Conservation (phyloP, 2,329 filamentous ascomycete genomes). For the Cladophialophora chaetospira region DNA sequence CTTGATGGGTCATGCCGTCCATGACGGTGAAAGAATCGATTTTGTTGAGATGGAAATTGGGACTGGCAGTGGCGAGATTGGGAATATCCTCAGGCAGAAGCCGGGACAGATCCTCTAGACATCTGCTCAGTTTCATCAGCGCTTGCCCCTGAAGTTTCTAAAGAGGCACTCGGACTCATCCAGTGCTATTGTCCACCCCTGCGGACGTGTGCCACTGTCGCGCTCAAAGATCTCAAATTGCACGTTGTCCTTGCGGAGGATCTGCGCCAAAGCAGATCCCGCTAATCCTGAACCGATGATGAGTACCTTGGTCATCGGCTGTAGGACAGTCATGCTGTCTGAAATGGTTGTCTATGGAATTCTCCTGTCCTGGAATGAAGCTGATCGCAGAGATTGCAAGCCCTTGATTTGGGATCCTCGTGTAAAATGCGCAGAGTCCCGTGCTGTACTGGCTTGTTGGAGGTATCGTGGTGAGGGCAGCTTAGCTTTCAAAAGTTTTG, state of each 20-base stretch:
- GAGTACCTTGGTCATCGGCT: background rate
- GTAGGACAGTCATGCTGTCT: background rate
- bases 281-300: slow-evolving; percentile 25
- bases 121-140: background rate
- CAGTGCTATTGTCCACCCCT: slow-evolving; percentile 6
- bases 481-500: no score
- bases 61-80: background rate
- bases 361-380: no score
- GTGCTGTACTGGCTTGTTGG: no score
- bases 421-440: no score
- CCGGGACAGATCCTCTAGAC: background rate
- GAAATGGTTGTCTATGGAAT: no score
- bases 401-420: no score
- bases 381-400: no score
- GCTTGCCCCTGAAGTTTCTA: background rate
- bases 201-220: background rate
- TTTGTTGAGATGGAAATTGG: background rate
- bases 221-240: slow-evolving; percentile 9
- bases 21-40: slow-evolving; percentile 1
- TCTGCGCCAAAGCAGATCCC: slow-evolving; percentile 7
- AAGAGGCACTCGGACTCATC: background rate
- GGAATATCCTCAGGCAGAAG: background rate
- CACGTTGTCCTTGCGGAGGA: background rate
- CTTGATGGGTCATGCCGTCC: background rate
- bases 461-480: no score